A percentile compares a stretch with the other conserved stretches of the same genome.
phyloP scores from a whole-genome alignment of 345 rosid genomes.

The Eucalyptus curtisii region DNA sequence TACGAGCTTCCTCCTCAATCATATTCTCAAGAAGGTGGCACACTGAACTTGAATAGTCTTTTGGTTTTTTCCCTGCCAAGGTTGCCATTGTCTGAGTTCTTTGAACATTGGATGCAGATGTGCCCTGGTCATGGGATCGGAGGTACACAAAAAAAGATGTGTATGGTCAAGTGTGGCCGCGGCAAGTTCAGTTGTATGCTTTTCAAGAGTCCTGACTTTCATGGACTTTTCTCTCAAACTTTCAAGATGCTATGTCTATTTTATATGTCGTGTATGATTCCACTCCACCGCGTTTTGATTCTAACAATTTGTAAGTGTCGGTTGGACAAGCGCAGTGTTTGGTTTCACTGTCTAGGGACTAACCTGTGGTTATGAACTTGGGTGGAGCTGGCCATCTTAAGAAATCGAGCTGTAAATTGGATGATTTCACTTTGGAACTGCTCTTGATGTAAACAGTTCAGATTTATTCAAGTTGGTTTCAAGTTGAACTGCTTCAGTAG shows the following conservation, averaged over 20 bases:
- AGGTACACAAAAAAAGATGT: slow-evolving; percentile 64
- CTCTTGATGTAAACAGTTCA: not conserved
- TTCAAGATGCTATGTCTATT: not conserved
- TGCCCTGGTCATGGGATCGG: slow-evolving; percentile 96
- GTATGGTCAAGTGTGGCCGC: slow-evolving; percentile 80
- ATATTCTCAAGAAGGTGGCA: slow-evolving; percentile 59
- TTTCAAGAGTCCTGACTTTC: slow-evolving; percentile 6
- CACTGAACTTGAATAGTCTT: not conserved
- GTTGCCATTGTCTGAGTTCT: not conserved
- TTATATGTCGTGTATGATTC: not conserved
- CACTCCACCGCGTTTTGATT: not conserved
- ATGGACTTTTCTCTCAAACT: not conserved
- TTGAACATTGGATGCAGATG: slow-evolving; percentile 29
- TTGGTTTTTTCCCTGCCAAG: not conserved
- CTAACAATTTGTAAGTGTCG: not conserved
- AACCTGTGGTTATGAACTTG: not conserved
- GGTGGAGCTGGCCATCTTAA: not conserved
- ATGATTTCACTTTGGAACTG: not conserved
- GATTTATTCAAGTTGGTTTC: not conserved
- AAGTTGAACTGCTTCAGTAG: not conserved
- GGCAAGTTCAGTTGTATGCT: slow-evolving; percentile 19
- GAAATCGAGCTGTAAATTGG: not conserved
- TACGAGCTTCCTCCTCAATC: slow-evolving; percentile 73
- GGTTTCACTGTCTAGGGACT: not conserved
- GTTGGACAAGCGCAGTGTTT: not conserved